These are phyloP conservation scores for Apophysomyces elegans DNA, from an alignment of 371 early-diverging fungal species.

Conservation along the genomic window DNA sequence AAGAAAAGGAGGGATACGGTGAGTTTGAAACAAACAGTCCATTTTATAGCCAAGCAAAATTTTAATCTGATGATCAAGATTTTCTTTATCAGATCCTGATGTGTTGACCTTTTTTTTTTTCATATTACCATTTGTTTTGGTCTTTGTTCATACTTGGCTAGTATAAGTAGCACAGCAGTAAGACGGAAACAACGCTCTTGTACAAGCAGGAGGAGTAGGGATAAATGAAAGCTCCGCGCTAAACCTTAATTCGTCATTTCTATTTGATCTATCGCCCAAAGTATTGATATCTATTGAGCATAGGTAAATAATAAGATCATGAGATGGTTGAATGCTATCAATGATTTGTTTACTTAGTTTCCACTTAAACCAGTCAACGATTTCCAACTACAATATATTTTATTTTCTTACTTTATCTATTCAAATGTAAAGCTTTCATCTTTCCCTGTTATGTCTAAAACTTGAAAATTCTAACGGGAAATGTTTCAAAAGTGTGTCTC, in stretches of 20 bases:
- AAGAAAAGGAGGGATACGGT: constrained; percentile 5
- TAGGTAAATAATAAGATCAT: not conserved
- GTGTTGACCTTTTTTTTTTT: not conserved
- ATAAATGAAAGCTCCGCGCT: constrained; percentile 1
- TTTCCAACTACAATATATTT: no score
- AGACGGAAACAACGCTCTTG: constrained; percentile 1
- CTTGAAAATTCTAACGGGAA: no score
- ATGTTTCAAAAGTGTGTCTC: no score
- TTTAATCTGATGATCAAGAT: constrained; percentile 9
- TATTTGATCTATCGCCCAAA: not conserved
- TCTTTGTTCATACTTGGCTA: not conserved
- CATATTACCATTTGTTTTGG: not conserved
- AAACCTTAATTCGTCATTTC: not conserved
- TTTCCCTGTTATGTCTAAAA: no score
- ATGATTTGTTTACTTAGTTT: not conserved
- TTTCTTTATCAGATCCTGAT: constrained; percentile 2
- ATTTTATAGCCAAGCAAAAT: not conserved
- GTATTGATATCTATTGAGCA: not conserved
- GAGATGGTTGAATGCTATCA: not conserved
- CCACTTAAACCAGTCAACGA: no score
- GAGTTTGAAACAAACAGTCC: not conserved
- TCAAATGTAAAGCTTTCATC: no score
- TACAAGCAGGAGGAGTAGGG: not conserved
- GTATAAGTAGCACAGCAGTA: not conserved
- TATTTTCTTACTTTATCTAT: no score